Evolutionary conservation across 2,329 filamentous ascomycete genomes (phyloP), one percentile per base, ranked within the genome.

Genomic region (Hymenoscyphus occultus): DNA sequence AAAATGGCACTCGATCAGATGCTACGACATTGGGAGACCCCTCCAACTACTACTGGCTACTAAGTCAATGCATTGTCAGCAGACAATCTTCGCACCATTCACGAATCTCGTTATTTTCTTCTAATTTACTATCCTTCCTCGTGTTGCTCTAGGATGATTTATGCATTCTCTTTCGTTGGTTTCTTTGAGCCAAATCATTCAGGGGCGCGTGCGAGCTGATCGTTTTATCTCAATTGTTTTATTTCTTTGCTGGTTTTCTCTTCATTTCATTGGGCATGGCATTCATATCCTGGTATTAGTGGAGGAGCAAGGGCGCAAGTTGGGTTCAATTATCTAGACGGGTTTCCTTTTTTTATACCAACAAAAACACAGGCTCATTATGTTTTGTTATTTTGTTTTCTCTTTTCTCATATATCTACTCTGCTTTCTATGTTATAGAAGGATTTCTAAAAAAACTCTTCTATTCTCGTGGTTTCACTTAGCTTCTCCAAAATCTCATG

Each of bases 21-120:
- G 86, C 77, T 92, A 66, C 78, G 85, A 63, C 88, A 92, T 73
- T 92, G 90, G 90, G 78, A 84, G 10, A 77, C 77, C 1, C 78
- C 86, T 5, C 89, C 89, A 3, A 84, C 82, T 5, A 83, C 89
- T 2, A 83, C 82, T 10, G 83, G 82, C 78, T 83, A 80, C 66
- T 84, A 61, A 61, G 2, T 9, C 28, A 1, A 16, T 16, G 5
- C 9, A 57, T 13, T 5, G 32, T 56, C 14, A 7, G 7, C 45
- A 22, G 4, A 5, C 19, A 56, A 19, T 7, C 2, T 14, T 10
- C 7, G 14, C 9, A 10, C 19, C 54, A 31, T 9, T 39, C 22
- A 35, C n/a, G 7, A 3, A 31, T n/a, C 35, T 35, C 22, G 10
- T n/a, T 57, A 57, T 35, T 57, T n/a, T 39, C 35, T 57, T 57